These are phyloP conservation scores for Alectoria sarmentosa DNA, from an alignment of 495 filamentous ascomycete genomes.

Conservation along the genomic window DNA sequence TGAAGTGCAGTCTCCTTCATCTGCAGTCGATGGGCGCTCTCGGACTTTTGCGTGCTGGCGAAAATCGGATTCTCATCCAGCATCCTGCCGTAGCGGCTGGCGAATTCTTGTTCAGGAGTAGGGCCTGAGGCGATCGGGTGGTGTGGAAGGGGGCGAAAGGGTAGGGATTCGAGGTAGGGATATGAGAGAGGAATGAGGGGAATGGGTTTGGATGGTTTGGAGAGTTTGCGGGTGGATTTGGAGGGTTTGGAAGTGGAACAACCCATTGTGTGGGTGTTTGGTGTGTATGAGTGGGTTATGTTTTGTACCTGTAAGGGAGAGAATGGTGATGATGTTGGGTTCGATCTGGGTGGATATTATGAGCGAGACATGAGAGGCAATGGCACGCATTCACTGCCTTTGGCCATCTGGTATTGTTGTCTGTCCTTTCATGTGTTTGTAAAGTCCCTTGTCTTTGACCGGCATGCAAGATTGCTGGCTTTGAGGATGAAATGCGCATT, in stretches of 20 bases:
- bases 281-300: background rate
- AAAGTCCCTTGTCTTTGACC: background rate
- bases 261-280: background rate
- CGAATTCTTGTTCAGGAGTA: background rate
- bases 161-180: background rate
- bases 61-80: too few species aligned
- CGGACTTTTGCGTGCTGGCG: too few species aligned
- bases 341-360: too few species aligned
- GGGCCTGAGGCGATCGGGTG: background rate
- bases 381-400: background rate
- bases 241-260: background rate
- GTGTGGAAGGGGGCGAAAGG: background rate
- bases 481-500: background rate
- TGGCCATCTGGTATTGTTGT: background rate
- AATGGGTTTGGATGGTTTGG: background rate
- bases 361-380: background rate
- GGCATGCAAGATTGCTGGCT: background rate
- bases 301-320: background rate
- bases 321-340: too few species aligned
- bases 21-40: too few species aligned
- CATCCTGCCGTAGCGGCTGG: too few species aligned
- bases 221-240: background rate
- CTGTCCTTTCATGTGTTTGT: background rate
- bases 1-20: too few species aligned
- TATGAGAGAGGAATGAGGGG: background rate